Conservation (phyloP, 179 eudicot species). For the Silene noctiflora region DNA sequence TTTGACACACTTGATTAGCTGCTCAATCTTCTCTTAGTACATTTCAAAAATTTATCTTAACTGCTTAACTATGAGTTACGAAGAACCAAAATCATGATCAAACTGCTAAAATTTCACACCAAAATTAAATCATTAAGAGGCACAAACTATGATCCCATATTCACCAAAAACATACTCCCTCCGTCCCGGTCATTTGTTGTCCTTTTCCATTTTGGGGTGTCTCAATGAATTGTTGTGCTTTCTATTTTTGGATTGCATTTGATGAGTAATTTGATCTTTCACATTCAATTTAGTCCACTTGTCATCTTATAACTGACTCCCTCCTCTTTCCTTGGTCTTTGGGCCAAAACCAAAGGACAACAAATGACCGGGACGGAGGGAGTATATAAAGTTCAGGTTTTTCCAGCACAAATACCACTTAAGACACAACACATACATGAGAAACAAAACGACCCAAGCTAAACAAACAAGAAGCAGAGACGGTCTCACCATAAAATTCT, state of each 20-base stretch:
- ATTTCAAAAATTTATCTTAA: background rate
- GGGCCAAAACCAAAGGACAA: too few species aligned
- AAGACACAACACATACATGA: background rate
- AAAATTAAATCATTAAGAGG: background rate
- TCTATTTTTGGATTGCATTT: too few species aligned
- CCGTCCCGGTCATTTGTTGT: too few species aligned
- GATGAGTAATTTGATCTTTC: too few species aligned
- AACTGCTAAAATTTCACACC: background rate
- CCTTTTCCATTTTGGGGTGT: too few species aligned
- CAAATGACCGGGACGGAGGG: too few species aligned
- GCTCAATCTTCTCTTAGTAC: background rate
- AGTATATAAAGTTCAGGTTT: background rate
- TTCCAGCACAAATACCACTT: background rate
- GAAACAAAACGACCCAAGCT: background rate
- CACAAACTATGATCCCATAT: background rate
- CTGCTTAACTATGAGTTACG: background rate
- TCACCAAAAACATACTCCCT: background rate
- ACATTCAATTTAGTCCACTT: too few species aligned
- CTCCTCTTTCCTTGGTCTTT: too few species aligned
- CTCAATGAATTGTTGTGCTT: too few species aligned
- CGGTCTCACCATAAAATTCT: too few species aligned
- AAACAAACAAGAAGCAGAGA: background rate
- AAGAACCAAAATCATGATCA: background rate
- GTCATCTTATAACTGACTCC: too few species aligned
- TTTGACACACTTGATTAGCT: background rate